phyloP scores from a whole-genome alignment of 2,329 filamentous ascomycete species.

The Dothideomycetidae sp. region DNA sequence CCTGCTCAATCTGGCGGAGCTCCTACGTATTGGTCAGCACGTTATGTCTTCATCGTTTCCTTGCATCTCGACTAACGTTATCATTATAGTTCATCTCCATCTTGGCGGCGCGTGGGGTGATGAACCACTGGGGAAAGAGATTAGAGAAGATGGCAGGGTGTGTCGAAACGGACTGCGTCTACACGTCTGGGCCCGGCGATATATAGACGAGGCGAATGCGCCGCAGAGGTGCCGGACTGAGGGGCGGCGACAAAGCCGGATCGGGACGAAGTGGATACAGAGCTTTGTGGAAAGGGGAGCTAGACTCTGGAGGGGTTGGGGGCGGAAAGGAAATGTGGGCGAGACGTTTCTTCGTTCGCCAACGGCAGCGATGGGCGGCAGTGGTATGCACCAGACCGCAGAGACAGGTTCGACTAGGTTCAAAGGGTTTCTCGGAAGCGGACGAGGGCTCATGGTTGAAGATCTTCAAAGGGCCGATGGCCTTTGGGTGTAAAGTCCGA shows the following conservation, averaged over 20 bases:
- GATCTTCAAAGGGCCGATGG: too few relatives aligned
- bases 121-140: conserved; percentile 4
- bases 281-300: neutral
- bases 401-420: neutral
- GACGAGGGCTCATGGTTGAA: too few relatives aligned
- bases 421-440: too few relatives aligned
- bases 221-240: neutral
- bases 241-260: neutral
- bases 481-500: too few relatives aligned
- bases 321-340: neutral
- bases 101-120: conserved; percentile 11
- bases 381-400: neutral
- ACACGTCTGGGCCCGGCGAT: neutral
- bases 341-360: neutral
- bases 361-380: neutral
- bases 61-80: conserved; percentile 18
- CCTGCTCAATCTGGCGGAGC: conserved; percentile 33
- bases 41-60: neutral
- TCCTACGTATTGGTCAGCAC: conserved; percentile 23
- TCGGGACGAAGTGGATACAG: too few relatives aligned
- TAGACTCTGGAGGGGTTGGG: too few relatives aligned
- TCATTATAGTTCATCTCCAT: conserved; percentile 39
- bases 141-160: neutral
- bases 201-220: neutral
- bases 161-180: conserved; percentile 8